Percentiles rank a stretch among this genome's conserved stretches.
phyloP scores from a whole-genome alignment of 1,284 basidiomycete species.

The Apiotrichum sp. region DNA sequence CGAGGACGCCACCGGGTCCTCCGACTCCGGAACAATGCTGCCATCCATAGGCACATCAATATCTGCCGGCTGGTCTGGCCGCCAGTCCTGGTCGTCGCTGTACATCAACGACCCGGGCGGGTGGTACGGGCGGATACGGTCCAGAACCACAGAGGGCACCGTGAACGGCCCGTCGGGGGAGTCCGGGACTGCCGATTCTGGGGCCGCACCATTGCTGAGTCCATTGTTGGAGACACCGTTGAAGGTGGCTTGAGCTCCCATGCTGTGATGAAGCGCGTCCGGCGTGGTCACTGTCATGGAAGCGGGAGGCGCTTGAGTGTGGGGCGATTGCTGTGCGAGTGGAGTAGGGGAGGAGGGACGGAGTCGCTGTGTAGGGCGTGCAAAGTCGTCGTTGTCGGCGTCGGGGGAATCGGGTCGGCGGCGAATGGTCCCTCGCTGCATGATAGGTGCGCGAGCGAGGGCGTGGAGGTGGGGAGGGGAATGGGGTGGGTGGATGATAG shows the following conservation, averaged over 20 bases:
- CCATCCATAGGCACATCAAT: conserved; percentile 10
- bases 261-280: background rate
- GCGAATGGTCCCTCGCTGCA: conserved; percentile 19
- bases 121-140: conserved; percentile 5
- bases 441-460: conserved; percentile 1
- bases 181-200: background rate
- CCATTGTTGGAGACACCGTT: conserved; percentile 3
- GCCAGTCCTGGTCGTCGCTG: conserved; percentile 38
- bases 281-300: background rate
- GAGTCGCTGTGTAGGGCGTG: background rate
- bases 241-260: conserved; percentile 7
- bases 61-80: conserved; percentile 5
- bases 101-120: conserved; percentile 35
- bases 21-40: conserved; percentile 10
- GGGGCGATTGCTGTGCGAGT: too few species aligned
- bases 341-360: background rate
- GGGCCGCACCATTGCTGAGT: conserved; percentile 1
- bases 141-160: background rate
- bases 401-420: conserved; percentile 11
- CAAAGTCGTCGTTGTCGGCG: background rate
- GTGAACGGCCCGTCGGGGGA: conserved; percentile 2
- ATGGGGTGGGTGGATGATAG: background rate
- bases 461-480: conserved; percentile 3
- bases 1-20: background rate
- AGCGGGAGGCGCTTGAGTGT: too few species aligned